These are phyloP conservation scores for Torulaspora globosa DNA, from an alignment of 1,139 yeast species.

Conservation along the genomic window DNA sequence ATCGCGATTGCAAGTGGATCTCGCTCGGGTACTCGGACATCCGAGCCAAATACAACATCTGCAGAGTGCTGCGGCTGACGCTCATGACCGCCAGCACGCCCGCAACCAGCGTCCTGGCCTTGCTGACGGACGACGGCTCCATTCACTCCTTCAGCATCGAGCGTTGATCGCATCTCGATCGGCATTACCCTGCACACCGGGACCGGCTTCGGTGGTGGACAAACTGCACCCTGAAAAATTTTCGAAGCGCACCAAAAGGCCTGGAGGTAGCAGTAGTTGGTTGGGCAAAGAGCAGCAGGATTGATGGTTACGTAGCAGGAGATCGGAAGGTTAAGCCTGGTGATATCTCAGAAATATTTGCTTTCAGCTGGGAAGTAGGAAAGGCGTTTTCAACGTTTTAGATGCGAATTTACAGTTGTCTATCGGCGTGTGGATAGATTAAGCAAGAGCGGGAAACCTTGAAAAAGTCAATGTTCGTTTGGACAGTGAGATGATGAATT, in stretches of 20 bases:
- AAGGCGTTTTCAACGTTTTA: too few species aligned
- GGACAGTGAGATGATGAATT: conserved; percentile 3
- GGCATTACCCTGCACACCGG: conserved; percentile 4
- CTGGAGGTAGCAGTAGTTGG: background rate
- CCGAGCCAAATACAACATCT: conserved; percentile 24
- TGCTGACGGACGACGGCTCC: conserved; percentile 9
- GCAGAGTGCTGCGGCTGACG: conserved; percentile 12
- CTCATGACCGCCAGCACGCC: background rate
- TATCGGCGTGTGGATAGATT: background rate
- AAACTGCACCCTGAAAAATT: conserved; percentile 21
- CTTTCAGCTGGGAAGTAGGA: too few species aligned
- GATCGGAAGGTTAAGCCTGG: too few species aligned
- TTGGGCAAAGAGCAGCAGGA: background rate
- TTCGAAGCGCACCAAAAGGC: conserved; percentile 1
- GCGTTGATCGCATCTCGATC: background rate
- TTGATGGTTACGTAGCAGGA: background rate
- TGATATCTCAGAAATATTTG: too few species aligned
- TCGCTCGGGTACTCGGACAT: conserved; percentile 28
- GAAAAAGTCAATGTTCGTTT: conserved; percentile 1
- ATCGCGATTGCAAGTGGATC: conserved; percentile 20
- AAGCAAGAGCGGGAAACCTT: background rate
- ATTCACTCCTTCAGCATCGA: conserved; percentile 9
- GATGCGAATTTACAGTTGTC: background rate
- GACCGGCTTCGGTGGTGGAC: background rate
- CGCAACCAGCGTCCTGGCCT: conserved; percentile 1